Base-by-base conservation (phyloP, 1,139 yeast species). In the Kodamaea alishanica region DNA sequence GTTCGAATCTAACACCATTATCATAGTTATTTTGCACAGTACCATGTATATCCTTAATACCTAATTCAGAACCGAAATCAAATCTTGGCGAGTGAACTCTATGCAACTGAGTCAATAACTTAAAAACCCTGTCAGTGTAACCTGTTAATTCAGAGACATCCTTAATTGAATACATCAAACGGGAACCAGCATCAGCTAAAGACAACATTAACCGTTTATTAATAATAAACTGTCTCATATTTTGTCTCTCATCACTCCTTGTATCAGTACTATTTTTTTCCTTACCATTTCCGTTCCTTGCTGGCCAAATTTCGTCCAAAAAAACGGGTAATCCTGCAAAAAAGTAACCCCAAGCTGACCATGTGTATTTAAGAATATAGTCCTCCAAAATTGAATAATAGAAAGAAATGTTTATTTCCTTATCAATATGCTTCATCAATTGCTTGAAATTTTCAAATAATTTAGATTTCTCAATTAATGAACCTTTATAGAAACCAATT, bases 181-280 rank as follows among this genome's bases (percentile, higher is more conserved):
- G 74, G n/a, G 95, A 86, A 6, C 97, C 97, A 0, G 97, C 96
- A 65, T 90, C 97, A 1, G 97, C 96, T 56, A 90, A 73, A 5
- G 94, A 84, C 51, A 90, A 73, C 86, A 90, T 82, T 49, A 90
- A 74, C 53, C 97, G 75, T 65, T 90, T 90, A 67, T 89, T 90
- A 42, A 89, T 89, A 51, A 89, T 84, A 51, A 89, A 90, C 51
- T 86, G 90, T 52, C 88, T 82, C 89, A 90, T 88, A 52, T 81
- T 82, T 43, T 73, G 73, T 37, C 73, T 63, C 49, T 66, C 74
- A 39, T 60, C 58, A 20, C 67, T 71, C 41, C 58, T 39, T 37
- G 32, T 23, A 8, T 33, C 24, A 30, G 35, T 26, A 15, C 38
- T n/a, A 26, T 37, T 22, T 31, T 26, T 26, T 7, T 24, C 28